Percentiles rank a stretch among this genome's conserved stretches.
Evolutionary conservation across 2,329 filamentous ascomycete genomes (phyloP).

Genomic region (Ilyonectria mors-panacis): DNA sequence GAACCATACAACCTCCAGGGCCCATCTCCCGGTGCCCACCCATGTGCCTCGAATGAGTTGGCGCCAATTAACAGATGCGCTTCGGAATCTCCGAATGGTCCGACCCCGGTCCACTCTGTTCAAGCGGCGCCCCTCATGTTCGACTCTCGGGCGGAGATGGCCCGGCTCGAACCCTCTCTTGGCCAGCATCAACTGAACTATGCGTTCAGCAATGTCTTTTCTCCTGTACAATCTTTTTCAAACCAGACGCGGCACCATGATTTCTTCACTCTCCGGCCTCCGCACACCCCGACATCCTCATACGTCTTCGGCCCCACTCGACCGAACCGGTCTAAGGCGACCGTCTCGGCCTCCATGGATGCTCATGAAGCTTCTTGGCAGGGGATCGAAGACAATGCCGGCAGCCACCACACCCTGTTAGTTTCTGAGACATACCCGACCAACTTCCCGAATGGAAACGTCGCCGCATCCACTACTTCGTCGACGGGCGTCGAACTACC

Average conservation of each 20-base stretch:
- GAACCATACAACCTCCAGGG: constrained; percentile 15
- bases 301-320: not conserved
- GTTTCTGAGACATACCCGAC: not conserved
- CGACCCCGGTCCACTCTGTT: constrained; percentile 9
- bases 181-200: not conserved
- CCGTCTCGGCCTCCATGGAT: not conserved
- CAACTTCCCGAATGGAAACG: constrained; percentile 2
- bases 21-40: constrained; percentile 9
- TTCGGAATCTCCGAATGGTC: constrained; percentile 9
- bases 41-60: constrained; percentile 22
- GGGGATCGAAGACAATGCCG: not conserved
- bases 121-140: not conserved
- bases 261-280: too few relatives aligned
- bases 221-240: constrained; percentile 1
- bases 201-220: not conserved
- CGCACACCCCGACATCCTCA: not conserved
- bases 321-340: not conserved
- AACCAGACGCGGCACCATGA: not conserved
- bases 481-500: not conserved
- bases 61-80: constrained; percentile 29
- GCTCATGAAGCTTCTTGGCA: not conserved
- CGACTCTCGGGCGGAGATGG: not conserved
- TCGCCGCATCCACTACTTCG: not conserved
- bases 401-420: not conserved
- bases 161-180: not conserved